These are phyloP conservation scores for Pilobolus umbonatus DNA, from an alignment of 192 early-diverging fungal genomes.

Conservation along the genomic window DNA sequence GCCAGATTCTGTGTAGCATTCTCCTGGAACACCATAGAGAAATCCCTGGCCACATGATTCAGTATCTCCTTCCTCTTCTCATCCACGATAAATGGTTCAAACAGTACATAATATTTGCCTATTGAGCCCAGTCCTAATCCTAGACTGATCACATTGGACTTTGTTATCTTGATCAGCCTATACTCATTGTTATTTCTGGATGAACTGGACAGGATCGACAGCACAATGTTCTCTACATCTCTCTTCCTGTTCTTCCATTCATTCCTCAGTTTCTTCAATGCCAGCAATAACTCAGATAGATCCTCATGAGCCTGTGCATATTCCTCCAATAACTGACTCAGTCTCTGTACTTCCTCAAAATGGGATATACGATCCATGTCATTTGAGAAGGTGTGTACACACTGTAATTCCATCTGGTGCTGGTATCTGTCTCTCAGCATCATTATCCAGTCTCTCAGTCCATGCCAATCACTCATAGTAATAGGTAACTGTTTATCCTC, in stretches of 20 bases:
- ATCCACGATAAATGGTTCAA: conserved; percentile 4
- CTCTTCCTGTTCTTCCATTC: conserved; percentile 16
- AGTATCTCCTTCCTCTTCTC: conserved; percentile 1
- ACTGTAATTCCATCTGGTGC: conserved; percentile 1
- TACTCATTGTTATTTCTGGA: not conserved
- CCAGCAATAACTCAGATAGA: conserved; percentile 2
- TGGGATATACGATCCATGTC: not conserved
- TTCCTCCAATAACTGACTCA: not conserved
- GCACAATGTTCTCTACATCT: conserved; percentile 16
- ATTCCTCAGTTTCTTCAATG: conserved; percentile 9
- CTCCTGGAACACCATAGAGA: conserved; percentile 13
- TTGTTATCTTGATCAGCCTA: conserved; percentile 4
- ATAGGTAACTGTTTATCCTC: conserved; percentile 8
- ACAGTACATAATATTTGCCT: conserved; percentile 10
- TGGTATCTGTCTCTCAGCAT: conserved; percentile 9
- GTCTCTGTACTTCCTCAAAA: conserved; percentile 2
- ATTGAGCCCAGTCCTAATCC: conserved; percentile 13
- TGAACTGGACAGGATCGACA: conserved; percentile 4
- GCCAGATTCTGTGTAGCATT: conserved; percentile 20
- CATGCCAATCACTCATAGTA: conserved; percentile 4
- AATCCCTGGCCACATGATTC: conserved; percentile 11
- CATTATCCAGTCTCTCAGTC: conserved; percentile 9
- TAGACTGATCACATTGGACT: not conserved
- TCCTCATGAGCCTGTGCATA: conserved; percentile 18
- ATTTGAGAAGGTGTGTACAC: not conserved